Evolutionary conservation across 2,329 filamentous ascomycete species (phyloP).

Genomic region (Ustulina deusta): DNA sequence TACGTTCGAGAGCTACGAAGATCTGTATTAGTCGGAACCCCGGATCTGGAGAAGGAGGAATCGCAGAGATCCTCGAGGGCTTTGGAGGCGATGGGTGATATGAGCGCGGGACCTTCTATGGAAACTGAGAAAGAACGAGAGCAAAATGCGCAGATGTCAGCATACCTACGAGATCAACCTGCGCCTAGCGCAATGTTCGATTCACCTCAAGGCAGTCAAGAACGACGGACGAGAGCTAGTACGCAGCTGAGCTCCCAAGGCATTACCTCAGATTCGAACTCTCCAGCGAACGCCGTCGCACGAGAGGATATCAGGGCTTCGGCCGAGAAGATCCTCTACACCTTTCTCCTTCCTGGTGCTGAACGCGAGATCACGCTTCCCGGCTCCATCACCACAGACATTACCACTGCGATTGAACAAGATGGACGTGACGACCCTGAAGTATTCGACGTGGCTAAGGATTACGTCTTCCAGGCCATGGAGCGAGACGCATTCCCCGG

Average conservation of each 20-base stretch:
- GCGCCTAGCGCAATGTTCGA: constrained; percentile 63
- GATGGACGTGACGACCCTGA: constrained; percentile 94
- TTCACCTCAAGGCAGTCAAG: constrained; percentile 65
- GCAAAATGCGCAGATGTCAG: constrained; percentile 90
- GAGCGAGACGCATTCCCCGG: constrained; percentile 98
- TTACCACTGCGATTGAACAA: constrained; percentile 89
- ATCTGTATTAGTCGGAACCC: constrained; percentile 92
- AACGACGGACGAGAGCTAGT: constrained; percentile 61
- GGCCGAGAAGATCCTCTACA: constrained; percentile 99
- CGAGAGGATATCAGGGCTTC: constrained; percentile 91
- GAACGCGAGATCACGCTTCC: constrained; percentile 97
- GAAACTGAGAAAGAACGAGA: constrained; percentile 78
- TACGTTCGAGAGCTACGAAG: constrained; percentile 95
- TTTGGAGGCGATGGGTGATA: constrained; percentile 78
- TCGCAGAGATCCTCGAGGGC: constrained; percentile 88
- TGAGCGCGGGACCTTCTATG: constrained; percentile 71
- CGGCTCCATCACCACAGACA: constrained; percentile 84
- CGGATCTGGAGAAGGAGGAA: constrained; percentile 82
- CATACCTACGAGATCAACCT: constrained; percentile 79
- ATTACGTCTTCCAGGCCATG: constrained; percentile 99
- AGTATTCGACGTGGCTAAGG: constrained; percentile 96
- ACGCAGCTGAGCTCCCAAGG: constrained; percentile 70
- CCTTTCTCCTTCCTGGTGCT: constrained; percentile 92
- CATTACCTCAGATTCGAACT: constrained; percentile 80
- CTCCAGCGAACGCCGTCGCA: constrained; percentile 84